Base-by-base conservation (phyloP, 306 rosid genomes). In the Inga oerstediana region DNA sequence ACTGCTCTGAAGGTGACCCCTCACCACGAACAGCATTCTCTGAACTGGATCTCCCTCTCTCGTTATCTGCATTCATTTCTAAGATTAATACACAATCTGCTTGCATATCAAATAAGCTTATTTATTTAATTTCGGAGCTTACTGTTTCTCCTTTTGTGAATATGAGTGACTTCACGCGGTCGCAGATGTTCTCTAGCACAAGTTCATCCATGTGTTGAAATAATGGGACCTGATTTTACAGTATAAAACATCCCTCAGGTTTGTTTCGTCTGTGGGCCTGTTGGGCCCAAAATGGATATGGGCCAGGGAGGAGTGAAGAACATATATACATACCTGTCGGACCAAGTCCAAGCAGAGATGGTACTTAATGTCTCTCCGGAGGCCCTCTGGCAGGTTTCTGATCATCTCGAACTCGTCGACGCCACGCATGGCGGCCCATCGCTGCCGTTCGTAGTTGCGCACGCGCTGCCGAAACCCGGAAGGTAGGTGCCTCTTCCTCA, bases 171-270 rank as follows among this genome's bases (percentile, higher is more conserved):
- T 92, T 96, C 77, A 96, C 98, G 14, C 98, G 94, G 83, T 96
- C 99, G 78, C 99, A 96, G 6, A 96, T 96, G 88, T 92, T 93
- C 88, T 92, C 97, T 2, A 96, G 88, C 61, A 92, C 97, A 74
- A 96, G 86, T 78, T 93, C 96, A 83, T 96, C 98, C 99, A 96
- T 96, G 35, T 92, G 94, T 77, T 96, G 99, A 84, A 96, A 93
- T 14, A 96, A 72, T 24, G 99, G 98, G 4, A 94, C 99, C 98
- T 95, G 81, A 48, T 54, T 8, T 45, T 39, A 78, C 66, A 82
- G 46, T 24, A 20, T 48, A 52, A 22, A 22, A 70, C 48, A 10
- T n/a, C 17, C 17, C 12, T 77, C 35, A 68, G 35, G n/a, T 4
- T 61, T 24, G 32, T 9, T 17, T 22, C 15, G 2, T 61, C 4